Conservation (phyloP, 331 rosid species). For the Cydonia oblonga region DNA sequence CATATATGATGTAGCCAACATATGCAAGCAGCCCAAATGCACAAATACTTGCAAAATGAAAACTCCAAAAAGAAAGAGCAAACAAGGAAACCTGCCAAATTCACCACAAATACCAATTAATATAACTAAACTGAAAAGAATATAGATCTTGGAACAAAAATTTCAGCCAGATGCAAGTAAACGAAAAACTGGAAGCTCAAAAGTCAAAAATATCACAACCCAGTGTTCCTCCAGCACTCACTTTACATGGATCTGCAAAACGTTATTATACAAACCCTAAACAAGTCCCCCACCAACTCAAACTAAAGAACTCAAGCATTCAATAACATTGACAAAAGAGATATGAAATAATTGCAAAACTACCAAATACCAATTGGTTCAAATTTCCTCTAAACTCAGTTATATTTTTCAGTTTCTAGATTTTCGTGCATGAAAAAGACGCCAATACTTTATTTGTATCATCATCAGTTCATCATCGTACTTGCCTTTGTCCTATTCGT, state of each 20-base stretch:
- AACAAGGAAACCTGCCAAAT: conserved; percentile 71
- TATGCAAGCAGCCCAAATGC: conserved; percentile 94
- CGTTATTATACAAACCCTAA: background rate
- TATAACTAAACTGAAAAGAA: conserved; percentile 2
- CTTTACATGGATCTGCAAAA: background rate
- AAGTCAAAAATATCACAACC: background rate
- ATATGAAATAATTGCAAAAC: background rate
- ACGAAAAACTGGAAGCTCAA: background rate
- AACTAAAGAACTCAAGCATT: background rate
- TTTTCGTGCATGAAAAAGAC: background rate
- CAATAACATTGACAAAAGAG: background rate
- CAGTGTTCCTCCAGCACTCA: background rate
- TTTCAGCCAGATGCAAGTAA: background rate
- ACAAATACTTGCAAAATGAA: conserved; percentile 89
- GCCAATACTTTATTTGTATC: background rate
- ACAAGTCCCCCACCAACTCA: background rate
- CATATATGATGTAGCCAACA: conserved; percentile 77
- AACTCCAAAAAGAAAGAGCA: conserved; percentile 95
- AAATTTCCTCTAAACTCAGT: no score
- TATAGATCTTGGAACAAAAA: conserved; percentile 1
- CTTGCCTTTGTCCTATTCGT: background rate
- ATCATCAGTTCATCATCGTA: background rate
- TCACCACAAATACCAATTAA: background rate
- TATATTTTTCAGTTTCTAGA: no score
- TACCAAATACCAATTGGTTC: background rate